Base-by-base conservation (phyloP, 805 yeast genomes). In the Zygotorulaspora danielsina region DNA sequence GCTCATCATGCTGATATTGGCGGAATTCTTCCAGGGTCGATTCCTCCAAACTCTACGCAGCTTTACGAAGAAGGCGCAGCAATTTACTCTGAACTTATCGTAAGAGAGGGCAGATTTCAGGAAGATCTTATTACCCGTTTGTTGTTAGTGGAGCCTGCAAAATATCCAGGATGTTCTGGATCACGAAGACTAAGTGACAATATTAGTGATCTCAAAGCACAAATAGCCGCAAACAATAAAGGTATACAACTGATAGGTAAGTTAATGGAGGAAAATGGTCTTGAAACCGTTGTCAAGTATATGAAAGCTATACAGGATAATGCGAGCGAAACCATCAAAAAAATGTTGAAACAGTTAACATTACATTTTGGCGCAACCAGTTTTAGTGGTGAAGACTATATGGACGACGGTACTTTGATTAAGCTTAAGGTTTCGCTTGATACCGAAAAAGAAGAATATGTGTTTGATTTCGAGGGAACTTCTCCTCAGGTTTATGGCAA, bases 1-100 rank as follows among this genome's bases (percentile, higher is more conserved):
- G 97, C 96, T 2, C 97, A 89, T 64, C 97, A 90, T 64, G 89
- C 96, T 5, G 97, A 89, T 62, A 89, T 90, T 55, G 97, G 97
- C 12, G 94, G 95, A 10, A 76, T 82, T 42, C 65, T 86, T 24
- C 95, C 97, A 1, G 97, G 97, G 1, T 83, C 95, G 0, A 87
- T 89, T 88, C 96, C 97, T 11, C 95, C 96, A 7, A 79, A 83
- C 55, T 86, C 96, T 2, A 85, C 80, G 53, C 79, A 79, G 43
- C 65, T 90, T 28, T 82, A 78, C 70, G 89, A 89, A 56, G 97
- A 89, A 64, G 97, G 97, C 32, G 96, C 96, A 2, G 77, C 85
- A 2, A 87, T 90, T 24, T 74, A 77, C 53, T 80, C 93, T 1
- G 89, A 82, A 57, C 70, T 84, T 44, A 69, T 90, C 11, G 90